Evolutionary conservation across 768 basidiomycete genomes (phyloP).

Genomic region (Kwoniella sp.): DNA sequence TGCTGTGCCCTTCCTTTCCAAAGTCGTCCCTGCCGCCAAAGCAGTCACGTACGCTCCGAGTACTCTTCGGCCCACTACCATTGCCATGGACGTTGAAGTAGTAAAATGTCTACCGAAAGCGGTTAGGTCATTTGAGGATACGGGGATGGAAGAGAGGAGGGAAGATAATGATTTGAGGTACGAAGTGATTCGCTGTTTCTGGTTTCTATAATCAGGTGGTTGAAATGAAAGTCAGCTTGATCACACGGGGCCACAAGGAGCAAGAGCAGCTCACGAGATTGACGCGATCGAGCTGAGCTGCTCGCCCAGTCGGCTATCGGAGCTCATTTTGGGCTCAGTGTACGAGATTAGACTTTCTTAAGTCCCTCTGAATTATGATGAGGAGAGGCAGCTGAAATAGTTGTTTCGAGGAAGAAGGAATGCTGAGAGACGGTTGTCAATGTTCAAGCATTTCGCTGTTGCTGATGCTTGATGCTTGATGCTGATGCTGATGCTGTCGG

Average conservation of each 20-base stretch:
- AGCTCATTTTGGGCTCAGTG: constrained; percentile 28
- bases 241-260: too few species aligned
- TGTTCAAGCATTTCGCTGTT: neutral
- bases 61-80: constrained; percentile 86
- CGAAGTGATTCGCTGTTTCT: constrained; percentile 61
- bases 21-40: constrained; percentile 41
- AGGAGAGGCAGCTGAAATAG: too few species aligned
- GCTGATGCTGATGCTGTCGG: too few species aligned
- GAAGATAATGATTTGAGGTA: constrained; percentile 66
- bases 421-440: neutral
- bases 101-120: constrained; percentile 71
- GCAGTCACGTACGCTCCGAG: constrained; percentile 73
- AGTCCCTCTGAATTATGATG: too few species aligned
- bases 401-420: neutral
- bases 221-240: neutral
- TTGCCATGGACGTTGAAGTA: constrained; percentile 72
- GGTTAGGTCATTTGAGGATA: constrained; percentile 59
- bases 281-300: constrained; percentile 29
- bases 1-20: constrained; percentile 57
- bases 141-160: constrained; percentile 23
- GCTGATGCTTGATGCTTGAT: too few species aligned
- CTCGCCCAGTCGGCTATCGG: constrained; percentile 20
- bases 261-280: constrained; percentile 25
- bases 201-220: constrained; percentile 26
- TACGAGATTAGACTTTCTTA: too few species aligned